Percentiles rank a stretch among this genome's conserved stretches.
Conservation (phyloP, 108 stramenopile species). For the Chaetoceros muelleri region DNA sequence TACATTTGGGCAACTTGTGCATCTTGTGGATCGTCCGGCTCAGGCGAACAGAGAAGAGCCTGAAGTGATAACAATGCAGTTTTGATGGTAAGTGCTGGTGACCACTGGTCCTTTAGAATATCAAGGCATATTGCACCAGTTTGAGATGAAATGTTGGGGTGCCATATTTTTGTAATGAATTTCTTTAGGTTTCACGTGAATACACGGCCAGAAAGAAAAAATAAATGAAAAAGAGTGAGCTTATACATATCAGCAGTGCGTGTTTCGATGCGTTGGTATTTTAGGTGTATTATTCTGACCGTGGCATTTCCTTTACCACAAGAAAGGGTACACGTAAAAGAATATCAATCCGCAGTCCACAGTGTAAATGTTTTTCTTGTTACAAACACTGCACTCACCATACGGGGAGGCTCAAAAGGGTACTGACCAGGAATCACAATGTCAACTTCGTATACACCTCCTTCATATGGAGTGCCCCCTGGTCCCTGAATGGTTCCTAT, state of each 20-base stretch:
- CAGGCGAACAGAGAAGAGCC: constrained; percentile 84
- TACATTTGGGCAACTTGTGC: constrained; percentile 94
- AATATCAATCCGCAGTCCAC: too few species aligned
- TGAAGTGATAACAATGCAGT: constrained; percentile 88
- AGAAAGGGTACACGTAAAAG: too few species aligned
- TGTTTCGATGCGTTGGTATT: too few species aligned
- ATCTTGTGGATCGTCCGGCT: constrained; percentile 93
- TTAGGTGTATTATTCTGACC: not conserved
- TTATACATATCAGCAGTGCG: too few species aligned
- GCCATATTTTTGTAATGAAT: constrained; percentile 93
- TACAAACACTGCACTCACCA: too few species aligned
- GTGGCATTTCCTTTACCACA: not conserved
- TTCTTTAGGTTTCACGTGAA: too few species aligned
- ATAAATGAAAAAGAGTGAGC: constrained; percentile 11
- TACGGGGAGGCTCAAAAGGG: constrained; percentile 92
- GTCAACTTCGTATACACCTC: constrained; percentile 68
- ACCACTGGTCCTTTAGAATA: constrained; percentile 97
- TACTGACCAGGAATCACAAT: constrained; percentile 75
- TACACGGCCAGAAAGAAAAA: too few species aligned
- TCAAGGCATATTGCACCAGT: constrained; percentile 98
- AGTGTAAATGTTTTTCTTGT: not conserved
- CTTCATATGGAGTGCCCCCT: constrained; percentile 67
- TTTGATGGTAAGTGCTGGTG: constrained; percentile 95
- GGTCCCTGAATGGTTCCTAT: constrained; percentile 63
- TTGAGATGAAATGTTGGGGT: constrained; percentile 92